Evolutionary conservation across 768 basidiomycete species (phyloP).

Genomic region (Lentinula sp.): DNA sequence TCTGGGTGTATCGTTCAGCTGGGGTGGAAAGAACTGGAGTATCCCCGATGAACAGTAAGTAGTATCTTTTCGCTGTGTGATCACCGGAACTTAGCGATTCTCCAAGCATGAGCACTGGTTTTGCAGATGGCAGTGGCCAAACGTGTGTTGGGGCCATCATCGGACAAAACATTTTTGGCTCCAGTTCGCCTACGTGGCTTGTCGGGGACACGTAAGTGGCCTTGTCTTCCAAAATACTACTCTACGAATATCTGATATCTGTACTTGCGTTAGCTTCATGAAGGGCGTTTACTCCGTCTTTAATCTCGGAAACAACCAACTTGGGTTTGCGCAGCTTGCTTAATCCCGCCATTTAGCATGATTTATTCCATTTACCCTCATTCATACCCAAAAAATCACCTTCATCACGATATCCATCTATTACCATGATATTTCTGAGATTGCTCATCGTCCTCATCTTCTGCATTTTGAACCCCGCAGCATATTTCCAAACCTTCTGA

Average conservation of each 20-base stretch:
- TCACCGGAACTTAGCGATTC: neutral
- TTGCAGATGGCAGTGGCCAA: neutral
- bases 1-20: neutral
- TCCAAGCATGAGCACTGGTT: neutral
- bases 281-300: slow-evolving; percentile 1
- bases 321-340: neutral
- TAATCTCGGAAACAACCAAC: neutral
- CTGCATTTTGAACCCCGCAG: no score
- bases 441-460: no score
- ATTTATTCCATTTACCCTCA: neutral
- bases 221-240: neutral
- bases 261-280: neutral
- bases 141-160: neutral
- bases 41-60: neutral
- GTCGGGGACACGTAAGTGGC: neutral
- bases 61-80: neutral
- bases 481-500: no score
- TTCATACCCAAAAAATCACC: neutral
- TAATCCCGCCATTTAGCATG: neutral
- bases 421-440: no score
- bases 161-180: neutral
- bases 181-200: neutral
- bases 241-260: neutral
- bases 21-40: slow-evolving; percentile 1
- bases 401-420: neutral